Percentiles rank a stretch among this genome's conserved stretches.
These are phyloP conservation scores for Byssochlamys sp. DNA, from an alignment of 2,329 filamentous ascomycete species.

Conservation along the genomic window DNA sequence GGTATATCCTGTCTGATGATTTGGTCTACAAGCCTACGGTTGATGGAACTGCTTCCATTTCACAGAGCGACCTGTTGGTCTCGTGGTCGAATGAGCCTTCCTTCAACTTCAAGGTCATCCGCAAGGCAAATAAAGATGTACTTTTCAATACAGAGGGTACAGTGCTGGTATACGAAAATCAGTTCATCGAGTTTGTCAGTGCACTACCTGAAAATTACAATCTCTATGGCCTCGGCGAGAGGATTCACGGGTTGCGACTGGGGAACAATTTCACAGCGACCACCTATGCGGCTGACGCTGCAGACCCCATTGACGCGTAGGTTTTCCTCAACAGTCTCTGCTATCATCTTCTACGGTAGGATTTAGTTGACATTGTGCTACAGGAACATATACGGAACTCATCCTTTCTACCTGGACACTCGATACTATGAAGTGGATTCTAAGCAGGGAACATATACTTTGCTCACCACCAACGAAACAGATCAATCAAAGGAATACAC, in stretches of 20 bases:
- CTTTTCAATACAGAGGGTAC: slow-evolving; percentile 58
- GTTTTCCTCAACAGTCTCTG: slow-evolving; percentile 5
- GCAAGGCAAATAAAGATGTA: slow-evolving; percentile 52
- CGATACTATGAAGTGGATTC: slow-evolving; percentile 56
- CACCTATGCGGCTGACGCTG: slow-evolving; percentile 58
- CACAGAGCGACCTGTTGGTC: slow-evolving; percentile 40
- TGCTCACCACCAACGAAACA: slow-evolving; percentile 46
- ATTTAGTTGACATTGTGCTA: not conserved
- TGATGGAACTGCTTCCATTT: slow-evolving; percentile 31
- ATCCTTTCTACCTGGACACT: slow-evolving; percentile 72
- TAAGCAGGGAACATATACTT: slow-evolving; percentile 40
- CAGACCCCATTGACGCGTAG: slow-evolving; percentile 42
- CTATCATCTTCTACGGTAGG: not conserved
- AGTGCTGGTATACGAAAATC: slow-evolving; percentile 62
- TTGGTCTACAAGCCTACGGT: slow-evolving; percentile 49
- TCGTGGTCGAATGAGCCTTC: slow-evolving; percentile 49
- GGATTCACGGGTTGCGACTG: slow-evolving; percentile 61
- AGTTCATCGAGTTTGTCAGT: slow-evolving; percentile 66
- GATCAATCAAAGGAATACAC: slow-evolving; percentile 48
- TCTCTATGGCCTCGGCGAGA: slow-evolving; percentile 64
- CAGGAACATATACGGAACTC: slow-evolving; percentile 63
- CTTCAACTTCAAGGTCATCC: slow-evolving; percentile 49
- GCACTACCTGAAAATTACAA: slow-evolving; percentile 62
- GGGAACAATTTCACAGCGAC: slow-evolving; percentile 63
- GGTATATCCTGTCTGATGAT: slow-evolving; percentile 57